These are phyloP conservation scores for Manihot esculenta DNA, from an alignment of 441 rosid genomes.

Conservation along the genomic window DNA sequence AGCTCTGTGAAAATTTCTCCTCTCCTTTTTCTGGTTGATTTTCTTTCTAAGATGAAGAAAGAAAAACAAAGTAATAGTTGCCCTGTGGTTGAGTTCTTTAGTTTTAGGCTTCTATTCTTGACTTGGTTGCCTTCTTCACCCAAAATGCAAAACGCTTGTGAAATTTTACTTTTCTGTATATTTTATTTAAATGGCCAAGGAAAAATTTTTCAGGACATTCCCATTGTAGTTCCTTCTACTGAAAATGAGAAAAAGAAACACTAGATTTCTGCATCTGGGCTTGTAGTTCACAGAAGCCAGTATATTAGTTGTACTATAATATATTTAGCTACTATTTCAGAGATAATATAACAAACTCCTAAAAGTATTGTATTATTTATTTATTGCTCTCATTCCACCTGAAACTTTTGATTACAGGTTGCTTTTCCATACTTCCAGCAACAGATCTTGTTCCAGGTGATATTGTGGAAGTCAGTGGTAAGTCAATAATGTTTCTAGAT, in stretches of 20 bases:
- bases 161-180: neutral
- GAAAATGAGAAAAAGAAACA: no score
- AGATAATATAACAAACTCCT: neutral
- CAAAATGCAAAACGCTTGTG: neutral
- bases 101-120: neutral
- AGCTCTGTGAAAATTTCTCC: neutral
- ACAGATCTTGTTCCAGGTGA: constrained; percentile 74
- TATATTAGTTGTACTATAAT: neutral
- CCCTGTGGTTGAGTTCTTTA: neutral
- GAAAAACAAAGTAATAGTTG: neutral
- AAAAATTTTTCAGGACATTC: neutral
- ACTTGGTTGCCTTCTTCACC: neutral
- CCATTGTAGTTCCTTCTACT: no score
- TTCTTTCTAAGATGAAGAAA: constrained; percentile 1
- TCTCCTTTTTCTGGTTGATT: neutral
- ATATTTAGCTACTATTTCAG: neutral
- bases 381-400: constrained; percentile 5
- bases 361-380: neutral
- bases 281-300: neutral
- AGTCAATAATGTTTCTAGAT: constrained; percentile 27
- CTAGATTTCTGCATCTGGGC: no score
- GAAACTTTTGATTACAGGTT: constrained; percentile 57
- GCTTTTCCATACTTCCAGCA: constrained; percentile 95
- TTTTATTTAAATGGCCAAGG: neutral
- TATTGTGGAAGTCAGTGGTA: constrained; percentile 37